A percentile compares a stretch with the other conserved stretches of the same genome.
These are phyloP conservation scores for Adenanthera pavonina DNA, from an alignment of 306 rosid species.

Conservation along the genomic window DNA sequence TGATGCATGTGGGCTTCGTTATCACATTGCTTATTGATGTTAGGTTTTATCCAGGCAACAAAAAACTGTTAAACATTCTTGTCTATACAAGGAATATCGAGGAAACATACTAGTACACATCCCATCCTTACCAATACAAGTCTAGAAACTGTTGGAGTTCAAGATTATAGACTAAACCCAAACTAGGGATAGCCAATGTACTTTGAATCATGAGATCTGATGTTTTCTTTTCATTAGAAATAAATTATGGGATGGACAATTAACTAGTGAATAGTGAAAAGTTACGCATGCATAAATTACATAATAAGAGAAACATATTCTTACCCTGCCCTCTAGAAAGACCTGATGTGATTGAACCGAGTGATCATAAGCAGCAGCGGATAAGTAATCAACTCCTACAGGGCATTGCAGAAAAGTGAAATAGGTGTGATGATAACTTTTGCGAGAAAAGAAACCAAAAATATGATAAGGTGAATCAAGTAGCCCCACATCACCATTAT, in stretches of 20 bases:
- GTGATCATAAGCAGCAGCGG: conserved; percentile 56
- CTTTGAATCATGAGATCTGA: conserved; percentile 14
- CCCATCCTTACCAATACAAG: conserved; percentile 11
- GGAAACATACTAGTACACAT: conserved; percentile 7
- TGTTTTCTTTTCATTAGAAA: conserved; percentile 1
- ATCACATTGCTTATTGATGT: conserved; percentile 27
- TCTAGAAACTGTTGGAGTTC: neutral
- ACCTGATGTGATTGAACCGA: conserved; percentile 45
- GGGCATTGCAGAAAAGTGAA: conserved; percentile 36
- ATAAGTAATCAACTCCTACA: conserved; percentile 59
- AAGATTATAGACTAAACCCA: neutral
- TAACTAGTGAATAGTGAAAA: conserved; percentile 3
- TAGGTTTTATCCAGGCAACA: conserved; percentile 17
- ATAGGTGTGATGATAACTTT: conserved; percentile 9
- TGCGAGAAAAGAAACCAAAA: neutral
- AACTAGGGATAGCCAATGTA: neutral
- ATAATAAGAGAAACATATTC: conserved; percentile 36
- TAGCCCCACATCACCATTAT: conserved; percentile 15
- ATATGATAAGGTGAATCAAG: conserved; percentile 17
- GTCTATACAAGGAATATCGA: conserved; percentile 13
- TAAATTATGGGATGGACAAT: neutral
- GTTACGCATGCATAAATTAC: conserved; percentile 27
- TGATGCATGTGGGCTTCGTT: conserved; percentile 41
- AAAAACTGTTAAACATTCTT: neutral
- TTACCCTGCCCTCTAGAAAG: conserved; percentile 54